Evolutionary conservation across 352 stramenopile species (phyloP).

Genomic region (Thalassiosira exigua): DNA sequence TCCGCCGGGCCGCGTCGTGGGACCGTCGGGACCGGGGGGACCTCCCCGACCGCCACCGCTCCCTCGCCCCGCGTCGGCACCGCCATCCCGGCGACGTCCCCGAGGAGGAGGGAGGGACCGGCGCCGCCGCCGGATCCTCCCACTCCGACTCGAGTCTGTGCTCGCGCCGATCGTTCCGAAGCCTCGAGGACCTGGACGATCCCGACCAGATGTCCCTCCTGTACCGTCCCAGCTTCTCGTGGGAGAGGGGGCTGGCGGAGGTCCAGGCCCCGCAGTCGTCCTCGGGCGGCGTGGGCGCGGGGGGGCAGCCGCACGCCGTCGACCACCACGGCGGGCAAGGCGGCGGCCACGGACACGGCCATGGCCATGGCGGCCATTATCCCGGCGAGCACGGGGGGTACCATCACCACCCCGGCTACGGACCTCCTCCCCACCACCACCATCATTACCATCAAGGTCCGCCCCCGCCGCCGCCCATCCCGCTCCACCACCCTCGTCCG

Average conservation of each 20-base stretch:
- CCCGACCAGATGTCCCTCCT: conserved; percentile 1
- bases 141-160: neutral
- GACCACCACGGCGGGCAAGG: neutral
- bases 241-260: conserved; percentile 13
- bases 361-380: neutral
- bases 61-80: neutral
- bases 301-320: neutral
- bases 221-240: conserved; percentile 16
- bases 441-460: neutral
- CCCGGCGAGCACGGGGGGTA: neutral
- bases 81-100: neutral
- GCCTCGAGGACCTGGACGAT: conserved; percentile 8
- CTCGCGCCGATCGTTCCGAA: conserved; percentile 8
- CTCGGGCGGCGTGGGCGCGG: neutral
- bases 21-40: neutral
- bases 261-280: neutral
- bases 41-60: neutral
- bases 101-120: no score
- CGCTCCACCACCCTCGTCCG: no score
- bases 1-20: no score
- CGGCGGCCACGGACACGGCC: neutral
- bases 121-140: neutral
- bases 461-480: no score
- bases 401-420: neutral
- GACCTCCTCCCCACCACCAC: neutral